Base-by-base conservation (phyloP, 2,329 filamentous ascomycete species). In the Penicillium digitatum region DNA sequence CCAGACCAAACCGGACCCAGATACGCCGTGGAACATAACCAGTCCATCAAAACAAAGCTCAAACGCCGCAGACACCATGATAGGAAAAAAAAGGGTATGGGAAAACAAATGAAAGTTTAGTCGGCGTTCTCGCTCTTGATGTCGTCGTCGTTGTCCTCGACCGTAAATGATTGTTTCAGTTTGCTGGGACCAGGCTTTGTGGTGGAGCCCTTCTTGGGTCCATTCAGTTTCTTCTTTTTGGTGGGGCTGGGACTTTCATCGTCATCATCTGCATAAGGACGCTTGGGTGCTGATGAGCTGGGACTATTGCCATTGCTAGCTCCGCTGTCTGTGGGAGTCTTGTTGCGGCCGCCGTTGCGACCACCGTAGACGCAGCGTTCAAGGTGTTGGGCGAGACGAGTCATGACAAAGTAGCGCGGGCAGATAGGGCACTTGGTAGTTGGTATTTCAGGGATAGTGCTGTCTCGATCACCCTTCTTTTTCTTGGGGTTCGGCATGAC, bases 281-380 rank as follows among this genome's bases (percentile, higher is more conserved):
- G 70, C 48, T 74, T 74, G 63, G 64, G 65, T 35, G 66, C 72
- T 62, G 62, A 65, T 14, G 68, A 69, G 26, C 60, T 66, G 56
- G 66, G 58, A 55, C 77, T 53, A 66, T 70, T 57, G 66, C 72
- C 53, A 67, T 77, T 66, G 70, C 75, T 57, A 64, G 72, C 52
- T 68, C 77, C 66, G 68, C 74, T 74, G 69, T 80, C 61, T 67
- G 76, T 51, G 63, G 73, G 59, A 58, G 78, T 63, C 68, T 78
- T 70, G 67, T 79, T 68, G 63, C 78, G 65, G 7, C 55, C 59
- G 65, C 75, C 61, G 65, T 76, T 77, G 60, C 79, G 77, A 12
- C 82, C 73, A 1, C 82, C 82, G 24, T 82, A 82, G 60, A 86
- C 74, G 60, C 82, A 86, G 57, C 83, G 81, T 60, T 85, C 82